A percentile compares a stretch with the other conserved stretches of the same genome.
phyloP scores from a whole-genome alignment of 176 grass and related monocot species.

The Rhynchospora tenuis region DNA sequence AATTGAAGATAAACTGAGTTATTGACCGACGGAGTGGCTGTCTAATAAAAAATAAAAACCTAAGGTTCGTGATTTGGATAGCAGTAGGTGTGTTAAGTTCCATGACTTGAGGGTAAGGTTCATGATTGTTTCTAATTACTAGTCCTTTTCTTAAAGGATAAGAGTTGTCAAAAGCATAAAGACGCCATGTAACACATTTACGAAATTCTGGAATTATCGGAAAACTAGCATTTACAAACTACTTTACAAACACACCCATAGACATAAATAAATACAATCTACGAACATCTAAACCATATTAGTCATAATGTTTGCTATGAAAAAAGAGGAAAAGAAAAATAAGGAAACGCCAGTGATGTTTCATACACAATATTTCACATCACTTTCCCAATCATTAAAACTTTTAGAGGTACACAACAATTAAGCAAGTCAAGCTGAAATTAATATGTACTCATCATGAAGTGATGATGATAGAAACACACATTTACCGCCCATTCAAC shows the following conservation, averaged over 20 bases:
- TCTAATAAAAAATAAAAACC: no score
- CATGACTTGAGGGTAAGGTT: neutral
- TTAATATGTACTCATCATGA: neutral
- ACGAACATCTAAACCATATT: neutral
- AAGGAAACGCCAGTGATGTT: neutral
- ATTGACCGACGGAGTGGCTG: neutral
- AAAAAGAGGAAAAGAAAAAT: neutral
- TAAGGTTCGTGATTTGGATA: neutral
- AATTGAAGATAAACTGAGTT: neutral
- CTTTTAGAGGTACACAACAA: neutral
- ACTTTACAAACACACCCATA: neutral
- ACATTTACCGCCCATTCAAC: slow-evolving; percentile 67
- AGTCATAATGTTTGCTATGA: neutral
- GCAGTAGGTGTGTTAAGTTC: neutral
- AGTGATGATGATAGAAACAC: neutral
- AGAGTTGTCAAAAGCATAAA: neutral
- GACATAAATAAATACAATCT: neutral
- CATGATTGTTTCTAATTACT: neutral
- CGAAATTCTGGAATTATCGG: neutral
- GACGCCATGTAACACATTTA: neutral
- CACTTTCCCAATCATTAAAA: neutral
- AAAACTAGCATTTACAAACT: neutral
- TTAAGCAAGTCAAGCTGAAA: slow-evolving; percentile 2
- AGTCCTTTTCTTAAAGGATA: neutral
- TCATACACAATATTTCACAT: slow-evolving; percentile 7